Evolutionary conservation across 2,329 filamentous ascomycete species (phyloP).

Genomic region (Atkinsonella texensis): DNA sequence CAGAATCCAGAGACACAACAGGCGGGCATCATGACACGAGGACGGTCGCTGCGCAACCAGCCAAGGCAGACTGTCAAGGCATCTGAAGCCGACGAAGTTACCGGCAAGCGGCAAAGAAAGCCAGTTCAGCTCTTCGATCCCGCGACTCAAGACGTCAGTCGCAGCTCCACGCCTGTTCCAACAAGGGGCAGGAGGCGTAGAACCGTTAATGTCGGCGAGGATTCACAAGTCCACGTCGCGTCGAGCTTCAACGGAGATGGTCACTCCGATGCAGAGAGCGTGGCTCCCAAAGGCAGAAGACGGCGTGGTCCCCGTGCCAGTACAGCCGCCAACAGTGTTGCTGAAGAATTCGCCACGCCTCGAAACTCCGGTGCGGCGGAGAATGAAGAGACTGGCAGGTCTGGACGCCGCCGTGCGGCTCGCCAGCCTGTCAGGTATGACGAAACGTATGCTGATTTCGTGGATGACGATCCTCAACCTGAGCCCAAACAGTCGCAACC

Average conservation of each 20-base stretch:
- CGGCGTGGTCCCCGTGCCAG: constrained; percentile 19
- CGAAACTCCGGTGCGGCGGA: constrained; percentile 7
- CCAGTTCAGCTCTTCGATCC: constrained; percentile 39
- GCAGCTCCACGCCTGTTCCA: constrained; percentile 36
- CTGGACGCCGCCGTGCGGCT: constrained; percentile 9
- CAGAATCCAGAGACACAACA: constrained; percentile 47
- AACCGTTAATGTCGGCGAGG: constrained; percentile 18
- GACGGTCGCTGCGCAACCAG: constrained; percentile 42
- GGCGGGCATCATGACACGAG: constrained; percentile 36
- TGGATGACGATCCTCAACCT: constrained; percentile 11
- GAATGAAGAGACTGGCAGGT: constrained; percentile 5
- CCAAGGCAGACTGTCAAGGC: constrained; percentile 46
- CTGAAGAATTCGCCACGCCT: constrained; percentile 13
- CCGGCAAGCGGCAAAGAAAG: constrained; percentile 42
- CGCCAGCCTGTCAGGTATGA: constrained; percentile 6
- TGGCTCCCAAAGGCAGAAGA: constrained; percentile 17
- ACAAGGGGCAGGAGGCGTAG: constrained; percentile 21
- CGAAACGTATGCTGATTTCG: constrained; percentile 5
- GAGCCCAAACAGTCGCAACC: constrained; percentile 12
- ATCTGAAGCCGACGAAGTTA: constrained; percentile 39
- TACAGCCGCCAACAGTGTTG: constrained; percentile 11
- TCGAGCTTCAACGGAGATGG: constrained; percentile 23
- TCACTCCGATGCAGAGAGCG: constrained; percentile 19
- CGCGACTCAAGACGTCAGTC: constrained; percentile 37
- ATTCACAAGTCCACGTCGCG: constrained; percentile 13